Base-by-base conservation (phyloP, 1,284 basidiomycete species). In the Ustilago cynodontis region DNA sequence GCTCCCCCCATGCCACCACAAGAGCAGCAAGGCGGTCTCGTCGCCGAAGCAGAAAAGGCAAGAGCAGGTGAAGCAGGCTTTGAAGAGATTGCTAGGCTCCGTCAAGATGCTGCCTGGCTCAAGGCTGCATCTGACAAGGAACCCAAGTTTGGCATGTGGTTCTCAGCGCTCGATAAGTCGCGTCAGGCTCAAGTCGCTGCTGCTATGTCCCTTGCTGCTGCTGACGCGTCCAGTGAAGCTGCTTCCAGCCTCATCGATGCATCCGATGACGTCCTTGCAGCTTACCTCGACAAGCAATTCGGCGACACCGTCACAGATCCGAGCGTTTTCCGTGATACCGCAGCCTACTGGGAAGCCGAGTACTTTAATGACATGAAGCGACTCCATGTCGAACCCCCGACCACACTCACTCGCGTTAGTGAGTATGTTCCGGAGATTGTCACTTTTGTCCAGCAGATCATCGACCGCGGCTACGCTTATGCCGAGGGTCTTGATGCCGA, bases 341-440 rank as follows among this genome's bases (percentile, higher is more conserved):
- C 97, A 1, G 90, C 93, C 10, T 92, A 92, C 85, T 98, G 95
- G 95, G 97, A 99, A 87, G 88, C 88, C 31, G 90, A 91, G 60
- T 99, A 94, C 88, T 96, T 98, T 88, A 88, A 92, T 50, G 95
- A 98, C 85, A 99, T 99, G 97, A 88, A 88, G 33, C 91, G 92
- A 16, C 89, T 99, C 29, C 91, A 90, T 71, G 93, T 99, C 57
- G 91, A 93, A 65, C 91, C 92, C 35, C 95, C 97, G 18, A 94
- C 95, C 85, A 94, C 91, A 1, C 88, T 98, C 62, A 99, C 97
- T 3, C 91, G 97, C 43, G 97, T 99, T 16, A 96, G 94, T 18
- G 97, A 99, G 87, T 99, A 95, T 87, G 92, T 99, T 14, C 94
- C 95, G 9, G 95, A 99, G 87, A 94, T 98, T 77, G 93, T 95